Conservation (phyloP, 2,329 filamentous ascomycete genomes). For the Trichophaea hybrida region DNA sequence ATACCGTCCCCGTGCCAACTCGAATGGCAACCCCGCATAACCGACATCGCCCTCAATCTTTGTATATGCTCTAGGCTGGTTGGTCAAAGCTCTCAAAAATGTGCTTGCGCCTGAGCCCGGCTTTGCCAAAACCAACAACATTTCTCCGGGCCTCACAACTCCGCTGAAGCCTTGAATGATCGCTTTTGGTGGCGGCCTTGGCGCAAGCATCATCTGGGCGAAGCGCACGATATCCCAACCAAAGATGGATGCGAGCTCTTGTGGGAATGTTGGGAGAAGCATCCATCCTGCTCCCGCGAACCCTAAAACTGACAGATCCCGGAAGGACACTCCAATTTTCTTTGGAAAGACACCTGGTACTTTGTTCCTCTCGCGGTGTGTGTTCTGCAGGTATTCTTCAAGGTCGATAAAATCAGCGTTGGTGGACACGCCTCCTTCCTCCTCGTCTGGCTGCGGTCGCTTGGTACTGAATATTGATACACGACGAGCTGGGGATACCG, state of each 20-base stretch:
- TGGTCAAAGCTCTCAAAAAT: conserved; percentile 61
- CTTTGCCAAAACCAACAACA: conserved; percentile 58
- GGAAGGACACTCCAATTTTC: conserved; percentile 27
- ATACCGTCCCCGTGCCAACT: conserved; percentile 53
- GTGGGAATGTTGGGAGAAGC: conserved; percentile 23
- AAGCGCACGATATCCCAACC: conserved; percentile 28
- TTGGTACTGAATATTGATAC: background rate
- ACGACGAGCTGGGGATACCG: conserved; percentile 2
- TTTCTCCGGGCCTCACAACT: conserved; percentile 52
- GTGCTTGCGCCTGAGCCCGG: conserved; percentile 64
- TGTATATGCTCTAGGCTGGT: conserved; percentile 51
- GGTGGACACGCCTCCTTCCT: conserved; percentile 15
- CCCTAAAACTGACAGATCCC: conserved; percentile 24
- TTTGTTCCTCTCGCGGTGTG: conserved; percentile 16
- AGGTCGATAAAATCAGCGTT: conserved; percentile 22
- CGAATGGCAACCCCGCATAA: conserved; percentile 56
- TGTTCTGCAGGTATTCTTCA: conserved; percentile 25
- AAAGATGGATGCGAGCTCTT: conserved; percentile 24
- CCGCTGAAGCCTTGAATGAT: conserved; percentile 55
- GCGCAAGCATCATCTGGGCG: conserved; percentile 32
- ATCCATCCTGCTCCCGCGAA: conserved; percentile 20
- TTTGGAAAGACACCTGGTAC: conserved; percentile 25
- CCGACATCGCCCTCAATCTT: conserved; percentile 53
- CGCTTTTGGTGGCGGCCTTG: conserved; percentile 38
- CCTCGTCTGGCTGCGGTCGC: conserved; percentile 12